A percentile compares a stretch with the other conserved stretches of the same genome.
phyloP scores from a whole-genome alignment of 345 rosid genomes.

The Microcos paniculata region DNA sequence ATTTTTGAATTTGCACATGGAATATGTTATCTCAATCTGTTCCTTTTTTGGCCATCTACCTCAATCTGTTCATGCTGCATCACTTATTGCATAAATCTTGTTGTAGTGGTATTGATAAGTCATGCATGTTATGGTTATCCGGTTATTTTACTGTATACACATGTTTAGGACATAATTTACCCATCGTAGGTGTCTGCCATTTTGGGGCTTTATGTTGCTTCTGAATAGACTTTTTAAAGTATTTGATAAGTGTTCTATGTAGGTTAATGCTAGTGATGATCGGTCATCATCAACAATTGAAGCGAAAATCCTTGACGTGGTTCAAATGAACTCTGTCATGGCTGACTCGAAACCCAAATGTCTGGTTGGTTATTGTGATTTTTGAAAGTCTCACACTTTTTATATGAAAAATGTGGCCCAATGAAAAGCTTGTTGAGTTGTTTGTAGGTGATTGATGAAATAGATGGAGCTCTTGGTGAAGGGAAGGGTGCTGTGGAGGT shows the following conservation, averaged over 20 bases:
- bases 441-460: slow-evolving; percentile 93
- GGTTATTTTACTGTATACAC: background rate
- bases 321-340: slow-evolving; percentile 96
- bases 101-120: background rate
- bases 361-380: slow-evolving; percentile 49
- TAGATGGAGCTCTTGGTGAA: slow-evolving; percentile 96
- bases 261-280: slow-evolving; percentile 99
- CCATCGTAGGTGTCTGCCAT: background rate
- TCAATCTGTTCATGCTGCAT: too few relatives aligned
- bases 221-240: background rate
- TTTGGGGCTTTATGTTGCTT: background rate
- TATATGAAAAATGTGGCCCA: slow-evolving; percentile 1
- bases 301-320: slow-evolving; percentile 90
- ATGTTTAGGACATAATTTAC: background rate
- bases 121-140: background rate
- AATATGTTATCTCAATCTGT: background rate
- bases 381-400: slow-evolving; percentile 6
- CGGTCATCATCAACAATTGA: slow-evolving; percentile 81
- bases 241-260: slow-evolving; percentile 20
- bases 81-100: too few relatives aligned
- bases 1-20: background rate
- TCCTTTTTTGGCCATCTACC: too few relatives aligned
- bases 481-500: slow-evolving; percentile 98
- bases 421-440: slow-evolving; percentile 19
- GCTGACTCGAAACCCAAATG: slow-evolving; percentile 91